phyloP scores from a whole-genome alignment of 306 rosid genomes.

The Vicia faba region DNA sequence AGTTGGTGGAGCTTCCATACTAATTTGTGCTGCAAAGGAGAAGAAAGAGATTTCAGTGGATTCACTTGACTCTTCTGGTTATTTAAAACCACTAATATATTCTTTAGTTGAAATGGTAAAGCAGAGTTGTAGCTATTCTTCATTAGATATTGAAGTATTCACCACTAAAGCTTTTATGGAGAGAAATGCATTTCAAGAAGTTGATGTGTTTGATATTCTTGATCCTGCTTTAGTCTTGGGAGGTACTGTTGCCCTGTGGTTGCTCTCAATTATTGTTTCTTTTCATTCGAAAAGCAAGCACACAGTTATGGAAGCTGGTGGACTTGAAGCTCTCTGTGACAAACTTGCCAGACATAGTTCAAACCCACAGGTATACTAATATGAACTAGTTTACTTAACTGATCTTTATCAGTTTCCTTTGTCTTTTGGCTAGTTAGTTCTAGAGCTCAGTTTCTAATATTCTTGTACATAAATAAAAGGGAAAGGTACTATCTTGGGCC shows the following conservation, averaged over 20 bases:
- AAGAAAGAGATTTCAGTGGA: constrained; percentile 70
- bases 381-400: constrained; percentile 17
- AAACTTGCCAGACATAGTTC: constrained; percentile 73
- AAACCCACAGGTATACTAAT: constrained; percentile 68
- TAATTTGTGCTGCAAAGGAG: constrained; percentile 79
- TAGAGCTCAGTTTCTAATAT: constrained; percentile 18
- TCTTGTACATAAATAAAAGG: constrained; percentile 17
- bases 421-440: constrained; percentile 28
- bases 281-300: constrained; percentile 57
- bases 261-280: constrained; percentile 77
- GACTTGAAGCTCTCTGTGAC: constrained; percentile 75
- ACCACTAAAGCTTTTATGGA: constrained; percentile 69
- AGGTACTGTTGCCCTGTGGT: constrained; percentile 81
- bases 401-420: constrained; percentile 15
- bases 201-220: constrained; percentile 62
- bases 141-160: constrained; percentile 62
- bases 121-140: constrained; percentile 54
- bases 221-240: constrained; percentile 73
- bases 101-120: constrained; percentile 83
- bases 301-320: constrained; percentile 77
- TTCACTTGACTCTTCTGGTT: constrained; percentile 71
- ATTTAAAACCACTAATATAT: constrained; percentile 55
- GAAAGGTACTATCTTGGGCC: constrained; percentile 9
- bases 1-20: constrained; percentile 79
- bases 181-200: constrained; percentile 70